Evolutionary conservation across 495 filamentous ascomycete genomes (phyloP).

Genomic region (Xylaria acuta): DNA sequence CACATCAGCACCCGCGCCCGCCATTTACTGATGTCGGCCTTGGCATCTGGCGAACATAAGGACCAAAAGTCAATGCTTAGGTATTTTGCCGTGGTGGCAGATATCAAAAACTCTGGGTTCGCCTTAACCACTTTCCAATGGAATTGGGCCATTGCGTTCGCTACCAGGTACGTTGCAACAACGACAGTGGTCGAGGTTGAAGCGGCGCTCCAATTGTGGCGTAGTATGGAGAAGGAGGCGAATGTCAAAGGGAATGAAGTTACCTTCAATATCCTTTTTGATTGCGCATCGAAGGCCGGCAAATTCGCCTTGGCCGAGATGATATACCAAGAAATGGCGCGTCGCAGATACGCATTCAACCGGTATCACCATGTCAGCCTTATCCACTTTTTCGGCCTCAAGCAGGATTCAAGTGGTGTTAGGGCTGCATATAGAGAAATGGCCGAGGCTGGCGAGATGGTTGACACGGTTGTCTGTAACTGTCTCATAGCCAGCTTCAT

Average conservation of each 20-base stretch:
- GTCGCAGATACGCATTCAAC: conserved; percentile 66
- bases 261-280: conserved; percentile 92
- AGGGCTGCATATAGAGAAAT: conserved; percentile 75
- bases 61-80: conserved; percentile 70
- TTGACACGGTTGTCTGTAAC: conserved; percentile 88
- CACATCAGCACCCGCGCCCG: conserved; percentile 65
- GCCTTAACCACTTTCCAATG: conserved; percentile 72
- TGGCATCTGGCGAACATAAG: conserved; percentile 68
- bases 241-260: conserved; percentile 67
- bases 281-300: conserved; percentile 81
- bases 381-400: conserved; percentile 82
- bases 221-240: conserved; percentile 81
- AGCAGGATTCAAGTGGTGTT: conserved; percentile 69
- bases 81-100: conserved; percentile 82
- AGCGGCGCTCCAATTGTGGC: conserved; percentile 80
- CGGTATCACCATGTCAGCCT: conserved; percentile 78
- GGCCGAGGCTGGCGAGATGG: conserved; percentile 79
- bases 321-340: conserved; percentile 79
- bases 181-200: conserved; percentile 70
- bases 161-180: conserved; percentile 69
- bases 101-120: conserved; percentile 72
- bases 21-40: conserved; percentile 67
- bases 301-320: conserved; percentile 84
- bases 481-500: conserved; percentile 81
- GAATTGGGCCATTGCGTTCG: conserved; percentile 82